phyloP scores from a whole-genome alignment of 164 flowering plant genomes.

The Sedum album region DNA sequence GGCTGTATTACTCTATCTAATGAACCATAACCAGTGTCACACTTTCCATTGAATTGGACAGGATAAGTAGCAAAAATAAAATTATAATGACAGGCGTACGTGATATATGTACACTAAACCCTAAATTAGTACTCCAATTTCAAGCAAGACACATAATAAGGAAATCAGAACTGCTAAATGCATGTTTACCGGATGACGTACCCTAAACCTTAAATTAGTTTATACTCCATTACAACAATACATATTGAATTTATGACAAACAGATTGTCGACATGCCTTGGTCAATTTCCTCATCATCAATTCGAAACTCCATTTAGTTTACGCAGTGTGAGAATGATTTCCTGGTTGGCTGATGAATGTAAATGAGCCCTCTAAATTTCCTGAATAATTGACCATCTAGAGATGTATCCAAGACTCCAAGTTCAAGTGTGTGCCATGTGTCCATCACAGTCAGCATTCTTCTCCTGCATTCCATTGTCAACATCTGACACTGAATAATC shows the following conservation, averaged over 20 bases:
- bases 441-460: slow-evolving; percentile 8
- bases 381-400: slow-evolving; percentile 1
- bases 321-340: neutral
- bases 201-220: neutral
- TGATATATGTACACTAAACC: too few species aligned
- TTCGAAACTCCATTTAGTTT: neutral
- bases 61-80: too few species aligned
- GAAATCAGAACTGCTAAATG: neutral
- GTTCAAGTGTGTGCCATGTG: slow-evolving; percentile 5
- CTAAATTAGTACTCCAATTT: neutral
- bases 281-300: slow-evolving; percentile 5
- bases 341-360: neutral
- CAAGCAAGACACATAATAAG: neutral
- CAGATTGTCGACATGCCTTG: neutral
- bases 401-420: slow-evolving; percentile 1
- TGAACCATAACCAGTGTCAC: too few species aligned
- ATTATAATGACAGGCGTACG: too few species aligned
- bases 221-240: too few species aligned
- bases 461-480: slow-evolving; percentile 2
- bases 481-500: neutral
- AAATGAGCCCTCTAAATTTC: neutral
- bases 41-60: too few species aligned
- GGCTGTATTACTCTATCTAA: too few species aligned
- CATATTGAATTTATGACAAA: neutral
- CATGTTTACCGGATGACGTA: too few species aligned